These are phyloP conservation scores for Somion occarium DNA, from an alignment of 1,284 basidiomycete species.

Conservation along the genomic window DNA sequence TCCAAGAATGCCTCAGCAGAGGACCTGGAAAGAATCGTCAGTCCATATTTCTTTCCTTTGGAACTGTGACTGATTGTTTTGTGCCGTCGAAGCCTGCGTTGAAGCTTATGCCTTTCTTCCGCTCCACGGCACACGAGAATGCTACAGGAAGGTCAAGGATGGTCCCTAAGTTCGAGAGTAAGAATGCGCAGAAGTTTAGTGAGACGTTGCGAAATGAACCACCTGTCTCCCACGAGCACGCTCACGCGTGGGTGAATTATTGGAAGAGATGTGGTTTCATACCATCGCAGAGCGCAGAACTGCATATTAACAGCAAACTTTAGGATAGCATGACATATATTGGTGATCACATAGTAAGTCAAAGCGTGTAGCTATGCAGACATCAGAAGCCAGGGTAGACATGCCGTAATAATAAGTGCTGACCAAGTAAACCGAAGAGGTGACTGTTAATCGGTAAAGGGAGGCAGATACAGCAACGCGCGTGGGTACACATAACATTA, in stretches of 20 bases:
- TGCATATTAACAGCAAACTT: background rate
- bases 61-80: background rate
- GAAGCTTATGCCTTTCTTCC: constrained; percentile 1
- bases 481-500: no score
- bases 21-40: constrained; percentile 10
- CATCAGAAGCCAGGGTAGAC: background rate
- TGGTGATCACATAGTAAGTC: background rate
- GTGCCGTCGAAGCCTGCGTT: background rate
- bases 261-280: constrained; percentile 7
- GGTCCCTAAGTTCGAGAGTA: constrained; percentile 2
- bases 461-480: no score
- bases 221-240: constrained; percentile 8
- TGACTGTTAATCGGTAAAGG: no score
- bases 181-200: constrained; percentile 8
- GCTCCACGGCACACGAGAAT: background rate
- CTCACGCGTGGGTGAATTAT: constrained; percentile 11
- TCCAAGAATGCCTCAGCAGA: constrained; percentile 4
- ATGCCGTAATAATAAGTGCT: background rate
- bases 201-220: constrained; percentile 7
- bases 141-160: background rate
- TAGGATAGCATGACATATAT: background rate
- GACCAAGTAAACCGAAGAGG: no score
- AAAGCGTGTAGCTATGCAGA: background rate
- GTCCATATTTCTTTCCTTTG: background rate
- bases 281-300: background rate